Base-by-base conservation (phyloP, 768 basidiomycete genomes). In the Hygrophorus russula region DNA sequence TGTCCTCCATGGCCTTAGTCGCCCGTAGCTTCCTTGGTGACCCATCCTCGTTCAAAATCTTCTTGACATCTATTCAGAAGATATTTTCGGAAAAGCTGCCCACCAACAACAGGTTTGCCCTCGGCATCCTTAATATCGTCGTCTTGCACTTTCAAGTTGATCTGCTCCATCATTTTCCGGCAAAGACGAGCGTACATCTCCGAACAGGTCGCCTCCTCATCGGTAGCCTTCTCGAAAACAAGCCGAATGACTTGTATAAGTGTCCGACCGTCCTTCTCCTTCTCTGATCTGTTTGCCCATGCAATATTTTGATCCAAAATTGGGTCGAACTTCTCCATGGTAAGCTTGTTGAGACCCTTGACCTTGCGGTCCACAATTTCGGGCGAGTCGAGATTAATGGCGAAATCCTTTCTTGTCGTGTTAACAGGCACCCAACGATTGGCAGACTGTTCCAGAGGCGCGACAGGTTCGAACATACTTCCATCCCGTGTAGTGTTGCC, bases 101-200 rank as follows among this genome's bases (percentile, higher is more conserved):
- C 92, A 52, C 94, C 93, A 36, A 84, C 72, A 47, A 93, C 82
- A 14, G 85, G 85, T 57, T 83, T 82, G 56, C 86, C 88, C 49
- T 91, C 87, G 11, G 65, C 33, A 49, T 77, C 79, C 65, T 71
- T 78, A 64, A 94, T 84, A 8, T 81, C 78, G 47, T 90, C 86
- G 57, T 97, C 93, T 52, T 82, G 81, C 6, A 97, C 87, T 47
- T 84, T 79, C 28, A 79, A 69, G 44, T 80, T 87, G 58, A 97
- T 85, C 57, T 77, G 78, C 63, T 91, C 88, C 84, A 92, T 87
- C 77, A 96, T 85, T 73, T 90, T 87, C 50, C 88, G 72, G 59
- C 93, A 96, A 24, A 98, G 68, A 28, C 85, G 80, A 24, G 93
- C 93, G 60, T 97, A 96, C 89, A 97, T 96, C 67, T 88, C 84